Conservation (phyloP, 352 stramenopile species). For the Phytophthora pini region DNA sequence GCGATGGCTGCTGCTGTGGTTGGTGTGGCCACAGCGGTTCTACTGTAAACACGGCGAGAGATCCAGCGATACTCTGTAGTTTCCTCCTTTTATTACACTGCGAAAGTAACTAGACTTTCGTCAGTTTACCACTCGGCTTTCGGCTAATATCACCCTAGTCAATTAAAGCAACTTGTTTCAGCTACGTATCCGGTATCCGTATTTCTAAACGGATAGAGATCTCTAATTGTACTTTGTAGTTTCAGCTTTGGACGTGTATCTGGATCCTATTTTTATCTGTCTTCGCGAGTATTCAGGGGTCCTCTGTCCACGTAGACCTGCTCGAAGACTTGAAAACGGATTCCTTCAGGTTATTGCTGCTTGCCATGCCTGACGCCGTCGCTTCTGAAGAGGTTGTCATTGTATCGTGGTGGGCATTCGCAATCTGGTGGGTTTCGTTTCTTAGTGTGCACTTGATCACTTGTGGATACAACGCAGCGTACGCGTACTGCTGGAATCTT, state of each 20-base stretch:
- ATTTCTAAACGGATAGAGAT: too few relatives aligned
- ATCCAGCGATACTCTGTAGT: neutral
- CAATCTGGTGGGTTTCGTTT: neutral
- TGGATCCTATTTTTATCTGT: too few relatives aligned
- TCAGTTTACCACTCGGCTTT: neutral
- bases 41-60: slow-evolving; percentile 19
- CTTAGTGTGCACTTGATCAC: neutral
- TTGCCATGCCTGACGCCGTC: too few relatives aligned
- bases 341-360: too few relatives aligned
- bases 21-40: slow-evolving; percentile 7
- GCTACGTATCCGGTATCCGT: too few relatives aligned
- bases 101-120: slow-evolving; percentile 3
- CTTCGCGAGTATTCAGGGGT: neutral
- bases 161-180: too few relatives aligned
- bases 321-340: too few relatives aligned
- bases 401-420: neutral
- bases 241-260: too few relatives aligned
- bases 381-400: too few relatives aligned
- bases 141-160: too few relatives aligned
- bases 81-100: slow-evolving; percentile 7
- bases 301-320: too few relatives aligned
- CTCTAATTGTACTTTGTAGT: too few relatives aligned
- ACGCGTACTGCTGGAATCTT: neutral
- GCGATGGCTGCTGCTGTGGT: slow-evolving; percentile 13
- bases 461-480: neutral